Percentiles rank a stretch among this genome's conserved stretches.
Evolutionary conservation across 305 asterid genomes (phyloP).

Genomic region (Solanum chacoense): DNA sequence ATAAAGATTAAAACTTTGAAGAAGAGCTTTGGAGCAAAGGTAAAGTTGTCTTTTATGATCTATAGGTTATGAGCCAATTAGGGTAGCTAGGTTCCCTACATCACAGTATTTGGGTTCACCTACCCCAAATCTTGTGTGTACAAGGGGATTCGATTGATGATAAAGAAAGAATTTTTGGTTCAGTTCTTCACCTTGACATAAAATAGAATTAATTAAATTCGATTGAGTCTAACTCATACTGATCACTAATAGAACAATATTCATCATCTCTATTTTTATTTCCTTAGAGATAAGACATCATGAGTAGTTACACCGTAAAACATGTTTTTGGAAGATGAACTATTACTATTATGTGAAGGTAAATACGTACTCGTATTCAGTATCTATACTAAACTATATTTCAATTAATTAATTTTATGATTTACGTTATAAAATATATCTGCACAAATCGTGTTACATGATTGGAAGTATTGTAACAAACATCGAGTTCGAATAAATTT

Average conservation of each 20-base stretch:
- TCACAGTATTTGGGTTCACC: not conserved
- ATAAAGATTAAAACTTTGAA: not conserved
- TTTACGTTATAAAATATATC: not conserved
- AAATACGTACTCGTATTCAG: not conserved
- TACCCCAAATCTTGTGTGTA: accelerated
- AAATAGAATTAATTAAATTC: too few species aligned
- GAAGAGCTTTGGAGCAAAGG: too few species aligned
- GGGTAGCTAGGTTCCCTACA: not conserved
- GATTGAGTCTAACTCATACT: not conserved
- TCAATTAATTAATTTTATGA: not conserved
- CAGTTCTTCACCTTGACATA: too few species aligned
- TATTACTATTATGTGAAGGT: not conserved
- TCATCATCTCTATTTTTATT: not conserved
- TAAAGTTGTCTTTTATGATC: not conserved
- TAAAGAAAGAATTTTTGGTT: not conserved
- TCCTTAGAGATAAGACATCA: not conserved
- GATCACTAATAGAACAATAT: not conserved
- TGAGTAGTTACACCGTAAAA: too few species aligned
- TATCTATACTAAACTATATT: not conserved
- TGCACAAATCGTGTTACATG: not conserved
- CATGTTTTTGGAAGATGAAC: not conserved
- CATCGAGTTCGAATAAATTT: not conserved
- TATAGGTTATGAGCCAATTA: not conserved
- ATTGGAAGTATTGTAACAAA: not conserved
- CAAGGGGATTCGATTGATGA: not conserved